These are phyloP conservation scores for Hypoxylon sp. DNA, from an alignment of 2,329 filamentous ascomycete genomes.

Conservation along the genomic window DNA sequence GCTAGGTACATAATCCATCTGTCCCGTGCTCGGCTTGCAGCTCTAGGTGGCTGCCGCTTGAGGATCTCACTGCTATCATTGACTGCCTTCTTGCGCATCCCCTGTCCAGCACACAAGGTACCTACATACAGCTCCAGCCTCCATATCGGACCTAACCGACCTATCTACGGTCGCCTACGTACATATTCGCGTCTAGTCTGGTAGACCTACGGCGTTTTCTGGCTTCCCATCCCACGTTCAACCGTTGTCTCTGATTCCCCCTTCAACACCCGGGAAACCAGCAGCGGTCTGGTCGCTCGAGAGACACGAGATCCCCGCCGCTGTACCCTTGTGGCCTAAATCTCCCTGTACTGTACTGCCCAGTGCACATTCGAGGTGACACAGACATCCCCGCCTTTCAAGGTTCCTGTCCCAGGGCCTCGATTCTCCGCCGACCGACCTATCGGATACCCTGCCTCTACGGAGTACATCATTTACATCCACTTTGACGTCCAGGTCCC, in stretches of 20 bases:
- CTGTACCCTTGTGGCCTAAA: constrained; percentile 37
- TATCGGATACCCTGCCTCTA: constrained; percentile 53
- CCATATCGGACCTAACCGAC: constrained; percentile 18
- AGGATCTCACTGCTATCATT: constrained; percentile 37
- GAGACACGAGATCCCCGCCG: constrained; percentile 24
- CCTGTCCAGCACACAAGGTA: constrained; percentile 31
- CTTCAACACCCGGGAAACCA: constrained; percentile 34
- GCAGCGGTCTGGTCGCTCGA: background rate
- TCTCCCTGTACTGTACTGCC: constrained; percentile 31
- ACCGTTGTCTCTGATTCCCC: constrained; percentile 21
- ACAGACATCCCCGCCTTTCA: constrained; percentile 46
- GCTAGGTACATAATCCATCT: constrained; percentile 15
- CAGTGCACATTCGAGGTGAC: constrained; percentile 43
- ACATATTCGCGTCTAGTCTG: constrained; percentile 21
- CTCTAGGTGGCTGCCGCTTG: constrained; percentile 36
- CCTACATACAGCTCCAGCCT: constrained; percentile 29
- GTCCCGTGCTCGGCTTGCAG: constrained; percentile 26
- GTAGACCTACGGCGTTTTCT: constrained; percentile 22
- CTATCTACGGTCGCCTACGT: background rate
- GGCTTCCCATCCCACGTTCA: constrained; percentile 22
- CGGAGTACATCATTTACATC: constrained; percentile 49
- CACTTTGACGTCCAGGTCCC: constrained; percentile 47
- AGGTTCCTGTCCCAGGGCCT: constrained; percentile 47
- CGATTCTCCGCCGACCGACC: constrained; percentile 48
- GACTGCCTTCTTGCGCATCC: constrained; percentile 27